phyloP scores from a whole-genome alignment of 2,329 filamentous ascomycete species.

The Sclerotinia glacialis region DNA sequence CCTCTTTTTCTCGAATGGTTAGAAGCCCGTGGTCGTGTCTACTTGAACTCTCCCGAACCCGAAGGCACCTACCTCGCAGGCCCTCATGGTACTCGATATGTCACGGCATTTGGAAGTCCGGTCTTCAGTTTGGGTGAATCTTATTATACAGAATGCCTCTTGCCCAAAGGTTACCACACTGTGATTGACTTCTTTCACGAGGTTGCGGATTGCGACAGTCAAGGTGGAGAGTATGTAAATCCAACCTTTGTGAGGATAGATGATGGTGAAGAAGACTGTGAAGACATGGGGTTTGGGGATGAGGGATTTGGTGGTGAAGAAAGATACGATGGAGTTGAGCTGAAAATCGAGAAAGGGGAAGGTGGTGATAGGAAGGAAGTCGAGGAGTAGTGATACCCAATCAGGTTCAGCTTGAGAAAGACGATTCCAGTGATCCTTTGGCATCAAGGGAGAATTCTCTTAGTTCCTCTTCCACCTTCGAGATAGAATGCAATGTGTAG shows the following conservation, averaged over 20 bases:
- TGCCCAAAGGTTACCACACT: conserved; percentile 52
- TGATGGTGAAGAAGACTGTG: conserved; percentile 21
- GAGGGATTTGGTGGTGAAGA: conserved; percentile 18
- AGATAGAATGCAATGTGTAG: background rate
- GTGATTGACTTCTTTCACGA: conserved; percentile 62
- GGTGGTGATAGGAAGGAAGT: background rate
- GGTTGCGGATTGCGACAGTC: conserved; percentile 46
- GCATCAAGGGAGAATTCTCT: background rate
- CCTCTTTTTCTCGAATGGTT: conserved; percentile 13
- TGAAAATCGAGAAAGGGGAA: conserved; percentile 8
- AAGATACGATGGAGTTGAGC: conserved; percentile 14
- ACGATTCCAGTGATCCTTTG: background rate
- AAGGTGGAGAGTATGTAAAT: conserved; percentile 40
- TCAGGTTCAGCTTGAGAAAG: background rate
- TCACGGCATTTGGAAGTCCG: conserved; percentile 56
- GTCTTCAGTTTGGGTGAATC: conserved; percentile 66
- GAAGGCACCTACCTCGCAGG: conserved; percentile 54
- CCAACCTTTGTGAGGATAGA: conserved; percentile 31
- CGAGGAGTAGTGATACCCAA: background rate
- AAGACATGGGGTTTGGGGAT: conserved; percentile 14
- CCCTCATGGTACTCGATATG: conserved; percentile 42
- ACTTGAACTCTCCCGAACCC: conserved; percentile 52
- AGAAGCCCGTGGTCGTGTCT: conserved; percentile 55
- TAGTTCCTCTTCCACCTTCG: background rate
- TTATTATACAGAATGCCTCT: conserved; percentile 58